Percentiles rank a stretch among this genome's conserved stretches.
These are phyloP conservation scores for Cordyceps tenuipes DNA, from an alignment of 2,329 filamentous ascomycete genomes.

Conservation along the genomic window DNA sequence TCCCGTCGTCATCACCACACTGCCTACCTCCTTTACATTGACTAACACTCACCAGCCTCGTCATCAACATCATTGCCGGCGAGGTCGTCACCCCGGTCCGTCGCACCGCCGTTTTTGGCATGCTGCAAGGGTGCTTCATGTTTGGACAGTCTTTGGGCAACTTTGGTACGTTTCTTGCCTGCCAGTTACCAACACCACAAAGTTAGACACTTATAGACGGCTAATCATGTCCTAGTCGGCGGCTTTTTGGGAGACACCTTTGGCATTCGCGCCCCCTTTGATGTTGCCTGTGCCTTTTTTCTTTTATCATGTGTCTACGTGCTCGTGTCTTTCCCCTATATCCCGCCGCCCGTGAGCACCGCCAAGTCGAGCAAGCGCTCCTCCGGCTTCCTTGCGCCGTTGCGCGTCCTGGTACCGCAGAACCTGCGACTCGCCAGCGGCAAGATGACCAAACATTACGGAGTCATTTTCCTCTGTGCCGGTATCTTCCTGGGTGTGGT, in stretches of 20 bases:
- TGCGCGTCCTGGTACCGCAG: conserved; percentile 53
- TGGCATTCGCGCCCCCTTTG: conserved; percentile 56
- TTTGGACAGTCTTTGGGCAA: conserved; percentile 58
- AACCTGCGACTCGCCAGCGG: conserved; percentile 44
- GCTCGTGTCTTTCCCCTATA: conserved; percentile 37
- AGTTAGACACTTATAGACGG: not conserved
- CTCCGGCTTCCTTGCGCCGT: conserved; percentile 49
- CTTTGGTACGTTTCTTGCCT: conserved; percentile 33
- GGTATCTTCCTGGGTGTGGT: conserved; percentile 61
- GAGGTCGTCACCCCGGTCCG: conserved; percentile 53
- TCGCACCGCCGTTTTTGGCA: conserved; percentile 57
- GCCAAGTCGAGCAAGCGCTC: conserved; percentile 27
- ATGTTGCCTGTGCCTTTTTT: conserved; percentile 52
- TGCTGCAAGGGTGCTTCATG: conserved; percentile 59
- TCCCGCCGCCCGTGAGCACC: conserved; percentile 28
- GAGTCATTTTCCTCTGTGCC: conserved; percentile 53
- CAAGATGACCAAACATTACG: conserved; percentile 45
- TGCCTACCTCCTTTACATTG: not conserved
- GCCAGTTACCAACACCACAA: not conserved
- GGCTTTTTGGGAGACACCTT: conserved; percentile 56
- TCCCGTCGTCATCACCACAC: no score
- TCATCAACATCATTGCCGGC: conserved; percentile 59
- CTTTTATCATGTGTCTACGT: conserved; percentile 35
- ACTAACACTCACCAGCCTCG: conserved; percentile 32
- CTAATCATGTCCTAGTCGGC: conserved; percentile 34